Percentiles rank a stretch among this genome's conserved stretches.
phyloP scores from a whole-genome alignment of 2,329 filamentous ascomycete genomes.

The Beauveria sp. region DNA sequence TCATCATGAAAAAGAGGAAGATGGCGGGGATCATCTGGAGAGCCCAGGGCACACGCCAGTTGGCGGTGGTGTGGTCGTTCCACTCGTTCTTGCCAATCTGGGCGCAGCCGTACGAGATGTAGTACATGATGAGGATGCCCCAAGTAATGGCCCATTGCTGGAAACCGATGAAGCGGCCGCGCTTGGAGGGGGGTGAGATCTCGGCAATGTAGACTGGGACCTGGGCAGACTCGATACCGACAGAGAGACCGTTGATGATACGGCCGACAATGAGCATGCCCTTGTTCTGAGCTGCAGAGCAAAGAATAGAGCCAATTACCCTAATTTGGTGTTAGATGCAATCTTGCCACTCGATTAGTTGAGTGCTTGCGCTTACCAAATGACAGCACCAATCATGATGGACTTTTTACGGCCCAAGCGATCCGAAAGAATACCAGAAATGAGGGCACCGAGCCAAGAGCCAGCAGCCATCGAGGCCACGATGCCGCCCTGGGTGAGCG shows the following conservation, averaged over 20 bases:
- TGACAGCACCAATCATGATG: slow-evolving; percentile 41
- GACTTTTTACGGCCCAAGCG: slow-evolving; percentile 41
- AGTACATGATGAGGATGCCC: slow-evolving; percentile 61
- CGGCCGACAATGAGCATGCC: slow-evolving; percentile 46
- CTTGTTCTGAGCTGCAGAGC: slow-evolving; percentile 38
- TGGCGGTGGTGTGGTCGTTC: slow-evolving; percentile 35
- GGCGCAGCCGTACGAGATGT: slow-evolving; percentile 57
- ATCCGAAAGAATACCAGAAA: slow-evolving; percentile 43
- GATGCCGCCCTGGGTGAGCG: slow-evolving; percentile 43
- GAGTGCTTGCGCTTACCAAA: slow-evolving; percentile 36
- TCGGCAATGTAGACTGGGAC: slow-evolving; percentile 66
- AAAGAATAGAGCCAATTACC: slow-evolving; percentile 40
- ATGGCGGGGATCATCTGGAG: slow-evolving; percentile 56
- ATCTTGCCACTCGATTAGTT: neutral
- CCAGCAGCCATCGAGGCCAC: slow-evolving; percentile 44
- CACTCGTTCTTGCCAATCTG: slow-evolving; percentile 38
- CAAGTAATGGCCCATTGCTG: slow-evolving; percentile 71
- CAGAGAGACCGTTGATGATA: slow-evolving; percentile 58
- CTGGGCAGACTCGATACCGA: slow-evolving; percentile 59
- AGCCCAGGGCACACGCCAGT: slow-evolving; percentile 59
- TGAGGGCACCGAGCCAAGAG: slow-evolving; percentile 41
- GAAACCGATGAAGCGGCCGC: slow-evolving; percentile 60
- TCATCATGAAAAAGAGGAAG: slow-evolving; percentile 51
- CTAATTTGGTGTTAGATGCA: slow-evolving; percentile 19
- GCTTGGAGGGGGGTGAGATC: slow-evolving; percentile 43